phyloP scores from a whole-genome alignment of 1,139 yeast genomes.

The Saccharomyces hybrid region DNA sequence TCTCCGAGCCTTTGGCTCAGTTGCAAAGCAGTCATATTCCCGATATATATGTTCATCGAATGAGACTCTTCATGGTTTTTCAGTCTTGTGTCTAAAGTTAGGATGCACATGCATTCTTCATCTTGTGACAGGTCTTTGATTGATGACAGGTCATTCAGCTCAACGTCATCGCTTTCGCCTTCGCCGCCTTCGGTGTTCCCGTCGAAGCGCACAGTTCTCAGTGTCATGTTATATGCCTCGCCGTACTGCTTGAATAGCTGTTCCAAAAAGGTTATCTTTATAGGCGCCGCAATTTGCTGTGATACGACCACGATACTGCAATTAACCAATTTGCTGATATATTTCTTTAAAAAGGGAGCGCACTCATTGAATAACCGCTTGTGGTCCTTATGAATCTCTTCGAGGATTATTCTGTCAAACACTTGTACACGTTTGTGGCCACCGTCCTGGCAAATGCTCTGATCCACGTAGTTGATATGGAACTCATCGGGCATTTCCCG shows the following conservation, averaged over 20 bases:
- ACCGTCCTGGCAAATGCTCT: neutral
- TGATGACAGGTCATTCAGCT: neutral
- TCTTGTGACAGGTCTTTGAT: neutral
- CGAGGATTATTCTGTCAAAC: neutral
- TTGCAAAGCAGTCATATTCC: neutral
- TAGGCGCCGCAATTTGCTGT: neutral
- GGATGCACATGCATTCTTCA: neutral
- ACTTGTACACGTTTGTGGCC: neutral
- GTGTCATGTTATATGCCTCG: neutral
- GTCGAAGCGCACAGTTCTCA: neutral
- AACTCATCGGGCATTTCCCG: neutral
- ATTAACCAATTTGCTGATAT: neutral
- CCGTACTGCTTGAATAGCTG: neutral
- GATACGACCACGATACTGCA: neutral
- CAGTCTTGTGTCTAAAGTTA: neutral
- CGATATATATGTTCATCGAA: neutral
- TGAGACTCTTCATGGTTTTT: neutral
- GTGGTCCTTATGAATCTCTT: neutral
- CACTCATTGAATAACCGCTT: neutral
- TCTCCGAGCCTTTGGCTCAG: neutral
- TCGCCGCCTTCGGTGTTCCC: neutral
- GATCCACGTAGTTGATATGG: neutral
- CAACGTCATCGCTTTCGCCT: neutral
- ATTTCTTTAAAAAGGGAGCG: neutral
- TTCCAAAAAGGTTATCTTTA: neutral